Percentiles rank a stretch among this genome's conserved stretches.
These are phyloP conservation scores for Crotalaria pallida DNA, from an alignment of 306 rosid genomes.

Conservation along the genomic window DNA sequence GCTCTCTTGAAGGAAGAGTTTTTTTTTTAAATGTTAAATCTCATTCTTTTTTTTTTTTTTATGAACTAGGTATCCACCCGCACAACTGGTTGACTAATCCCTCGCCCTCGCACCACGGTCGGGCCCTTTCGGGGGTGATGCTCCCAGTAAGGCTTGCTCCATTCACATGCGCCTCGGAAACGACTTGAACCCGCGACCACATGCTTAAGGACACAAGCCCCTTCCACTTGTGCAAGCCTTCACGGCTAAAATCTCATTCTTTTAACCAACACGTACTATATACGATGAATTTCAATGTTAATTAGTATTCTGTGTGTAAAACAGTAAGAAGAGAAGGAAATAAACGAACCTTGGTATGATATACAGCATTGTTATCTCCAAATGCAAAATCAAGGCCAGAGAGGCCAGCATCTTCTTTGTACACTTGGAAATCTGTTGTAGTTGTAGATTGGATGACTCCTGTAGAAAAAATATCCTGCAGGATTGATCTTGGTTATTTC, in stretches of 20 bases:
- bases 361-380: slow-evolving; percentile 75
- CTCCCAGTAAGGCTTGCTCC: too few species aligned
- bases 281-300: slow-evolving; percentile 1
- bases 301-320: slow-evolving; percentile 14
- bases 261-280: too few species aligned
- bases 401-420: slow-evolving; percentile 84
- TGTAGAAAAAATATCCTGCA: slow-evolving; percentile 82
- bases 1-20: neutral
- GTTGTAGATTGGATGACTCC: slow-evolving; percentile 90
- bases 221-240: too few species aligned
- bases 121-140: too few species aligned
- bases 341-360: slow-evolving; percentile 99
- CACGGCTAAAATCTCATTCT: too few species aligned
- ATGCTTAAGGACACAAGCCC: too few species aligned
- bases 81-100: too few species aligned
- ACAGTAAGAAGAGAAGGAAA: slow-evolving; percentile 24
- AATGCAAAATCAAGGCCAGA: slow-evolving; percentile 95
- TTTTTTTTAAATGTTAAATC: neutral
- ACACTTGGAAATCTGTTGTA: slow-evolving; percentile 93
- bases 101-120: too few species aligned
- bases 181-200: too few species aligned
- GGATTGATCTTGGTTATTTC: slow-evolving; percentile 18
- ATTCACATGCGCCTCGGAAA: too few species aligned
- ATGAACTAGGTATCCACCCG: too few species aligned
- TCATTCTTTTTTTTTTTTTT: too few species aligned